Conservation (phyloP, 495 filamentous ascomycete genomes). For the Hypomontagnella monticulosa region DNA sequence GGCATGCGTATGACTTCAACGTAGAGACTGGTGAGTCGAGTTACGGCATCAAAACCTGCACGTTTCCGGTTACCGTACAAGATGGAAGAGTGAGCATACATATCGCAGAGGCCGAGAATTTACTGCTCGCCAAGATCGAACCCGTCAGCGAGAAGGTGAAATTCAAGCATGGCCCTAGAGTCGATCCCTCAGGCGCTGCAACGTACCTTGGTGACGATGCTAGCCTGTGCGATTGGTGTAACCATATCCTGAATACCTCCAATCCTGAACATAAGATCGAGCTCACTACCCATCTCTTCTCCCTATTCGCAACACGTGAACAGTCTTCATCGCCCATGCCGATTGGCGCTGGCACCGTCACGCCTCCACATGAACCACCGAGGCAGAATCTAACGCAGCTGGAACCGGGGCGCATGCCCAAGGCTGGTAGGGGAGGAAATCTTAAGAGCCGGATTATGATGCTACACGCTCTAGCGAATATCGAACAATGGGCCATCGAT, state of each 20-base stretch:
- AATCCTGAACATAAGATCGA: slow-evolving; percentile 65
- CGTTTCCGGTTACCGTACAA: slow-evolving; percentile 57
- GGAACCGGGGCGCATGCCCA: slow-evolving; percentile 56
- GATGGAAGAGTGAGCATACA: slow-evolving; percentile 50
- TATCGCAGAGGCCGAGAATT: slow-evolving; percentile 42
- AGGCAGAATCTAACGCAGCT: slow-evolving; percentile 56
- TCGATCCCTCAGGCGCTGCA: slow-evolving; percentile 28
- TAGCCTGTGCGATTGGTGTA: slow-evolving; percentile 62
- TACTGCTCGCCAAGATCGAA: slow-evolving; percentile 52
- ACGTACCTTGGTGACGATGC: slow-evolving; percentile 57
- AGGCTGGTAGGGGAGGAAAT: slow-evolving; percentile 55
- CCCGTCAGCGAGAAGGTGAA: slow-evolving; percentile 62
- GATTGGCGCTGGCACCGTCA: slow-evolving; percentile 53
- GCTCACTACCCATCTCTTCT: slow-evolving; percentile 59
- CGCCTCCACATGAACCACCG: slow-evolving; percentile 57
- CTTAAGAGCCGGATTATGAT: slow-evolving; percentile 61
- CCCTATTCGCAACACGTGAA: slow-evolving; percentile 55
- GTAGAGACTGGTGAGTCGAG: slow-evolving; percentile 66
- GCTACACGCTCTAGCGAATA: slow-evolving; percentile 64
- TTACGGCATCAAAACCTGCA: slow-evolving; percentile 63
- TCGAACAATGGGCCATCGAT: slow-evolving; percentile 65
- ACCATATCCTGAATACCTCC: slow-evolving; percentile 60
- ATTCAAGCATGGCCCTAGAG: slow-evolving; percentile 53
- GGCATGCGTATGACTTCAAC: slow-evolving; percentile 68
- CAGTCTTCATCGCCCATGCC: slow-evolving; percentile 55